Evolutionary conservation across 2,329 filamentous ascomycete species (phyloP).

Genomic region (Raffaelea albimanens): DNA sequence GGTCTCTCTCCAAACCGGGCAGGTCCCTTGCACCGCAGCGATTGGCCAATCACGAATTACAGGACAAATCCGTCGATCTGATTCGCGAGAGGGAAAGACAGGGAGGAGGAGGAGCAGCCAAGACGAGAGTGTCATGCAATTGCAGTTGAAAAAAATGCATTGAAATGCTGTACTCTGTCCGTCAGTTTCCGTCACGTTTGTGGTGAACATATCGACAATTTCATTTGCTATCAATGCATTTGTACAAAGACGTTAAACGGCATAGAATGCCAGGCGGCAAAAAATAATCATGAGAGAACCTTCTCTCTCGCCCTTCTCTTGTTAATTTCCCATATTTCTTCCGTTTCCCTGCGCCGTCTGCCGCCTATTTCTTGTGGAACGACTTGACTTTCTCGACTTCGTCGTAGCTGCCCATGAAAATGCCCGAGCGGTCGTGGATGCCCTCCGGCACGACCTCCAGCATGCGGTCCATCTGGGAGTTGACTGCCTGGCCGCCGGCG

Average conservation of each 20-base stretch:
- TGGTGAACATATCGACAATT: neutral
- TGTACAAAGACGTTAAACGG: no score
- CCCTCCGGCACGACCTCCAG: constrained; percentile 78
- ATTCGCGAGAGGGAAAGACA: neutral
- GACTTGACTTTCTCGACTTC: constrained; percentile 94
- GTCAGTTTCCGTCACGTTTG: no score
- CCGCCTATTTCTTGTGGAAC: constrained; percentile 59
- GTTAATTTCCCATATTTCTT: neutral
- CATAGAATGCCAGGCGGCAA: no score
- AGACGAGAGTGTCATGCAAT: no score
- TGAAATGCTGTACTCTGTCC: no score
- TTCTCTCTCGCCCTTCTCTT: neutral
- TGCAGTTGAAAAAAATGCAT: no score
- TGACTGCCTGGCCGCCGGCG: constrained; percentile 83
- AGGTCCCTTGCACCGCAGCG: no score
- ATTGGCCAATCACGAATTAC: no score
- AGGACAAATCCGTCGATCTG: no score
- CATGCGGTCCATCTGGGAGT: constrained; percentile 87
- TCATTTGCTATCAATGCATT: neutral
- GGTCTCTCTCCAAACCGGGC: no score
- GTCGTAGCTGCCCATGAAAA: constrained; percentile 90
- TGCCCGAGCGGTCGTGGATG: constrained; percentile 92
- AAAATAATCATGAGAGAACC: no score
- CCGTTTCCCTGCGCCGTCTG: no score
- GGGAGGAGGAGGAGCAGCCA: neutral